Evolutionary conservation across 2,329 filamentous ascomycete species (phyloP), one percentile per base, ranked within the genome.

Genomic region (Ophiostoma sp.): DNA sequence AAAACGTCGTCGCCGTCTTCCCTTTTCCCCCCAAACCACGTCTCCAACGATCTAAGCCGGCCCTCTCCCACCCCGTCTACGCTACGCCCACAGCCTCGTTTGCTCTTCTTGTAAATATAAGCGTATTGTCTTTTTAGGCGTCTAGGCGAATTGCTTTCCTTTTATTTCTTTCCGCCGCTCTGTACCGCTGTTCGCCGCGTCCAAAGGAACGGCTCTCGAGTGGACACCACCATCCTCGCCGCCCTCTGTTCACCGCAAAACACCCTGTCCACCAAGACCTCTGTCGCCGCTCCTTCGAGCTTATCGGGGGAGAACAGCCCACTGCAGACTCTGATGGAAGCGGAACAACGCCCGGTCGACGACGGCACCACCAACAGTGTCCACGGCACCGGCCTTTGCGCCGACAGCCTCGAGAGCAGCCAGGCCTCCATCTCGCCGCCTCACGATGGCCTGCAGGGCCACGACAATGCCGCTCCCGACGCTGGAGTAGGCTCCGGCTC

Each of bases 321-420:
- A 18, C 65, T 63, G 65, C 69, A 65, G 47, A 67, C 49, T 41
- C 69, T 70, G 67, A 71, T 71, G 70, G 70, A 68, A 64, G 66
- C 67, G 70, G 60, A 44, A 63, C 67, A 66, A 41, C 65, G 42
- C 41, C 63, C 66, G 49, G 45, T 58, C 65, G 66, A 70, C 67
- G 27, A 64, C 69, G 64, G 65, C 69, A 63, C 52, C 49, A 12
- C 12, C 47, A 52, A 45, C 66, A 52, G 52, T 58, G 66, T 40
- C 67, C 40, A 11, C 68, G 67, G 49, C 67, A 63, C 27, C 66
- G 41, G 40, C 47, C 67, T 18, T 18, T 11, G 62, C 5, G 16
- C 58, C 27, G 58, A 9, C 40, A 60, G 41, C 27, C 5, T 58
- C 55, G 67, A 40, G 14, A 55, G 44, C 38, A 12, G 42, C 45